Conservation (phyloP, 2,329 filamentous ascomycete genomes). For the Aspergillus chevalieri region DNA sequence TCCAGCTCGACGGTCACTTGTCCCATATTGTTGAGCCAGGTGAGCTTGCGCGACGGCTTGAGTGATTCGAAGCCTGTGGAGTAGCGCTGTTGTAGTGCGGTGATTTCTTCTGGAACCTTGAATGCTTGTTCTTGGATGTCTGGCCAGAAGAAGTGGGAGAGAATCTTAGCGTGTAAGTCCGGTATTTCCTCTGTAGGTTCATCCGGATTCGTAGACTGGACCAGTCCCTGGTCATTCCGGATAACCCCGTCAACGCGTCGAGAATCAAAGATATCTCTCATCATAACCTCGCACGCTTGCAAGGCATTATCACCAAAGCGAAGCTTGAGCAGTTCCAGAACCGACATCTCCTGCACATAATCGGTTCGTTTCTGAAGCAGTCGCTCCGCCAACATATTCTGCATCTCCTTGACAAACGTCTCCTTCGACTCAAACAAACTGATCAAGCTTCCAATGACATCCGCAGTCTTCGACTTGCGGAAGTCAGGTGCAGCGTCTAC, state of each 20-base stretch:
- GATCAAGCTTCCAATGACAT: conserved; percentile 87
- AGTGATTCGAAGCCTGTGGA: conserved; percentile 69
- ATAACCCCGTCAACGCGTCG: conserved; percentile 65
- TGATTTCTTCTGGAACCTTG: conserved; percentile 40
- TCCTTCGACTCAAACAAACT: conserved; percentile 84
- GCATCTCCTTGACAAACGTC: conserved; percentile 89
- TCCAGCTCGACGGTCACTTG: conserved; percentile 75
- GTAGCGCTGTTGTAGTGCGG: conserved; percentile 62
- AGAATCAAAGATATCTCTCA: conserved; percentile 85
- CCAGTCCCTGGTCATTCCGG: conserved; percentile 45
- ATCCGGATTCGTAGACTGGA: conserved; percentile 15
- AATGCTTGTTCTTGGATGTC: conserved; percentile 56
- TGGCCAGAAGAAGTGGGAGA: conserved; percentile 93
- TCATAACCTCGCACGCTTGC: conserved; percentile 95
- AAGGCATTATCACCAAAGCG: conserved; percentile 79
- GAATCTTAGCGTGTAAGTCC: conserved; percentile 70
- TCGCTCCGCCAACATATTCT: conserved; percentile 79
- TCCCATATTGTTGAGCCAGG: conserved; percentile 79
- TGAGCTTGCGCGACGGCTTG: conserved; percentile 78
- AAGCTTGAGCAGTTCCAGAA: conserved; percentile 79
- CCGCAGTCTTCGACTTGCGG: conserved; percentile 78
- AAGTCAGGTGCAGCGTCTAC: conserved; percentile 91
- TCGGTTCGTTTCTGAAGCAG: conserved; percentile 59
- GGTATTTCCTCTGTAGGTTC: conserved; percentile 25
- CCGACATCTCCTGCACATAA: conserved; percentile 74